These are phyloP conservation scores for Pterocarpus santalinus DNA, from an alignment of 306 rosid genomes.

Conservation along the genomic window DNA sequence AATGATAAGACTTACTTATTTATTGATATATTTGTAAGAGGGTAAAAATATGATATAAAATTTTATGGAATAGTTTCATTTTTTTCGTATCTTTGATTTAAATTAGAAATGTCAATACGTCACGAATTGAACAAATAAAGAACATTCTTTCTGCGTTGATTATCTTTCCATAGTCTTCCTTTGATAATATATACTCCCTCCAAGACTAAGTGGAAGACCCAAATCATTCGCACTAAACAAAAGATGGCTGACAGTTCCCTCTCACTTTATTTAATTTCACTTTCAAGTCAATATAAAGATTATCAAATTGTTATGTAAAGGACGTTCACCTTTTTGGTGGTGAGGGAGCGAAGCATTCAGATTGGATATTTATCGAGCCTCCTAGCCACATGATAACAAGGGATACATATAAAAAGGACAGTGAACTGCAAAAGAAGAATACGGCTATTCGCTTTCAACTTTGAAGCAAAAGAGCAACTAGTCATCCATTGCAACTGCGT, in stretches of 20 bases:
- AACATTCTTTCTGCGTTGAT: conserved; percentile 3
- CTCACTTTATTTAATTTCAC: conserved; percentile 38
- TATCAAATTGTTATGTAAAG: conserved; percentile 40
- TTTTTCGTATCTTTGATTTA: not conserved
- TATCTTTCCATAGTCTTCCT: not conserved
- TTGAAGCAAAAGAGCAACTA: conserved; percentile 31
- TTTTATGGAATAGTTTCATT: no score
- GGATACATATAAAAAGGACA: conserved; percentile 21
- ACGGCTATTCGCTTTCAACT: conserved; percentile 45
- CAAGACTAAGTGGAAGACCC: conserved; percentile 32
- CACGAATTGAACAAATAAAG: not conserved
- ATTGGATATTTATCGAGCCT: conserved; percentile 25
- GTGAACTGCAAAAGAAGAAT: conserved; percentile 34
- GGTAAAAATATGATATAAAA: no score
- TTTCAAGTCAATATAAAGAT: conserved; percentile 44
- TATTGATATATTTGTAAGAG: no score
- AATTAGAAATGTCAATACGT: conserved; percentile 1
- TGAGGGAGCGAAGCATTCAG: not conserved
- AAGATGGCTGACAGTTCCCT: conserved; percentile 14
- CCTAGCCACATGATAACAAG: conserved; percentile 34
- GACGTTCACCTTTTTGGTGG: conserved; percentile 42
- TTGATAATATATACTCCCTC: not conserved
- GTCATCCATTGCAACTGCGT: conserved; percentile 14
- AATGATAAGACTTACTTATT: no score
- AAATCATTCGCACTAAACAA: conserved; percentile 36